Evolutionary conservation across 345 rosid genomes (phyloP).

Genomic region (Ceriops zippeliana): DNA sequence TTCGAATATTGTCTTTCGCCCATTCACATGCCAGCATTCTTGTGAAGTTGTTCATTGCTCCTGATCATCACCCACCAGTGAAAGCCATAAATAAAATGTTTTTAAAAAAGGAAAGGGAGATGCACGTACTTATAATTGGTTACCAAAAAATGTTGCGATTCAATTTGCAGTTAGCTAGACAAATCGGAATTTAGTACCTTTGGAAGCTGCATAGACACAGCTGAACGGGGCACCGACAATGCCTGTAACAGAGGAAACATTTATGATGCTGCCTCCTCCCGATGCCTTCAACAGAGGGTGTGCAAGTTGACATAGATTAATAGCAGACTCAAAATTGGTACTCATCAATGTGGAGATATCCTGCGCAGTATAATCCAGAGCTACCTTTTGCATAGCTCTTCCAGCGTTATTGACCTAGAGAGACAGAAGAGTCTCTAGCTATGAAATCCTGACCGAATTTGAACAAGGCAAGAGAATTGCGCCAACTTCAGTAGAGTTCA

Average conservation of each 20-base stretch:
- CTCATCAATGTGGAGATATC: slow-evolving; percentile 11
- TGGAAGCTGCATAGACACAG: slow-evolving; percentile 13
- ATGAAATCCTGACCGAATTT: too few species aligned
- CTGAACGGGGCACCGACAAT: slow-evolving; percentile 2
- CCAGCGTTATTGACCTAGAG: slow-evolving; percentile 18
- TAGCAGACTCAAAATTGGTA: slow-evolving; percentile 22
- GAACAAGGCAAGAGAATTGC: too few species aligned
- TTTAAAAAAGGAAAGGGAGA: too few species aligned
- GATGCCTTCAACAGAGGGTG: slow-evolving; percentile 6
- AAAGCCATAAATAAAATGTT: too few species aligned
- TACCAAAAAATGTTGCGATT: too few species aligned
- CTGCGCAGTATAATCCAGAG: slow-evolving; percentile 8
- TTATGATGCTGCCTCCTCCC: not conserved
- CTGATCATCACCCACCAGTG: not conserved
- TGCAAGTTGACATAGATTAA: slow-evolving; percentile 16
- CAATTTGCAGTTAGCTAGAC: too few species aligned
- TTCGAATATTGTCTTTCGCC: slow-evolving; percentile 24
- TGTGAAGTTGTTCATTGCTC: slow-evolving; percentile 19
- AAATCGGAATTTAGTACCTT: slow-evolving; percentile 4
- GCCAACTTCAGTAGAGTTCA: too few species aligned
- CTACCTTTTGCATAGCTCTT: not conserved
- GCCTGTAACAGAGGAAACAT: slow-evolving; percentile 15
- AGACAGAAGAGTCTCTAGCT: not conserved
- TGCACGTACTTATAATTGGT: too few species aligned
- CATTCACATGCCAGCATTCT: slow-evolving; percentile 20